Base-by-base conservation (phyloP, 805 yeast species). In the Huiozyma sinensis region DNA sequence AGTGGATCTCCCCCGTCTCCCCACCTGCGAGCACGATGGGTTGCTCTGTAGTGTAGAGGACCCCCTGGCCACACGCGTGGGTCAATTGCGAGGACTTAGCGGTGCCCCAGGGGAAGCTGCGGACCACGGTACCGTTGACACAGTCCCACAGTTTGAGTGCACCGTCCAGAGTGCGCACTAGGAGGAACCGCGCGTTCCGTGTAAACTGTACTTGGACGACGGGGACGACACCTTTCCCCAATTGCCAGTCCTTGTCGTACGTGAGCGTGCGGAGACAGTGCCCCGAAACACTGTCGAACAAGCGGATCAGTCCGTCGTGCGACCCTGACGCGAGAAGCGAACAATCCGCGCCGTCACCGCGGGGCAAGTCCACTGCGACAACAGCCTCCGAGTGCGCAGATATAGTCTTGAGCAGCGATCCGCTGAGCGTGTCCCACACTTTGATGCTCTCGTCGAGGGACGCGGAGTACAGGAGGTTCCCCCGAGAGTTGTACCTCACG, bases 321-420 rank as follows among this genome's bases (percentile, higher is more conserved):
- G 95, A 82, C 0, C 94, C 92, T 49, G 95, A 82, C 3, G 80
- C 83, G n/a, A 63, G 43, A 1, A 92, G 76, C 33, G 92, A 76
- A 0, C 95, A 73, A 46, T 89, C 88, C 11, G 33, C 11, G 45
- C 87, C 85, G 5, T 29, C 41, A 52, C 84, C 95, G 44, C 75
- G 78, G 2, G 84, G 76, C 40, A 90, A 65, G 53, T 86, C 81
- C 1, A 89, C 68, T 8, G 33, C 33, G 24, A 85, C 77, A 1
- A 92, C 83, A 0, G 97, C 94, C 52, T 87, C 97, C 0, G 94
- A 77, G 63, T 90, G 98, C 0, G 97, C 97, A 35, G 95, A 83
- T 41, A 90, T 66, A 0, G 94, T 85, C 56, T 83, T 79, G 53
- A 87, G 65, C 44, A 84, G 75, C 35, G 72, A 72, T 1, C 94